phyloP scores from a whole-genome alignment of 129 eudicot genomes.

The Sambucus nigra region DNA sequence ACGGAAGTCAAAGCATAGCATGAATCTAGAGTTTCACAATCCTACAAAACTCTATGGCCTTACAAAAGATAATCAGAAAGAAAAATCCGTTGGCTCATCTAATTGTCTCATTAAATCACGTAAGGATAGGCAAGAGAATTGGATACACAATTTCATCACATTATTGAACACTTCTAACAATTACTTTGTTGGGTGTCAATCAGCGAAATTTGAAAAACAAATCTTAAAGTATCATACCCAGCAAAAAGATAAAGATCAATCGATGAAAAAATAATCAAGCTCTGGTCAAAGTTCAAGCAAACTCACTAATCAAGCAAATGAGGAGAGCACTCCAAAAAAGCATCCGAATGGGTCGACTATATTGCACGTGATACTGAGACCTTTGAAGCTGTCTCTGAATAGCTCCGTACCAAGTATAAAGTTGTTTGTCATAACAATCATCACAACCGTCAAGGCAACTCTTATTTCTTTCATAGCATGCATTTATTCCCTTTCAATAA shows the following conservation, averaged over 20 bases:
- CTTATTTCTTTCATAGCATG: constrained; percentile 61
- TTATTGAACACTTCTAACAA: neutral
- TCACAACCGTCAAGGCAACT: constrained; percentile 60
- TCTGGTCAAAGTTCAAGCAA: constrained; percentile 14
- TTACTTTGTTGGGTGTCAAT: neutral
- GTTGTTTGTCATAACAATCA: constrained; percentile 71
- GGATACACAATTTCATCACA: neutral
- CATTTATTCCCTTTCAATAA: constrained; percentile 34
- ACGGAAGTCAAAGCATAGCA: neutral
- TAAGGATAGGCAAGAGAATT: neutral
- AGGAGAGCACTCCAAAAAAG: constrained; percentile 38
- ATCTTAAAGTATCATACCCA: neutral
- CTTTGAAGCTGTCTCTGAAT: constrained; percentile 76
- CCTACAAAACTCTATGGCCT: neutral
- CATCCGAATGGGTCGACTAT: constrained; percentile 63
- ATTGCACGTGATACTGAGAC: constrained; percentile 75
- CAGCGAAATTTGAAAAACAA: neutral
- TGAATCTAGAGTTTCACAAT: neutral
- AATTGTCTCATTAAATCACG: neutral
- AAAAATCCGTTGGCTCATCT: no score
- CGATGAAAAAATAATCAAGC: neutral
- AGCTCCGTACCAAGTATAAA: constrained; percentile 81
- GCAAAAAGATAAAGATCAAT: neutral
- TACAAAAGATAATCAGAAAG: neutral
- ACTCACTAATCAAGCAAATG: constrained; percentile 67